phyloP scores from a whole-genome alignment of 768 basidiomycete genomes.

The Chalciporus piperatus region DNA sequence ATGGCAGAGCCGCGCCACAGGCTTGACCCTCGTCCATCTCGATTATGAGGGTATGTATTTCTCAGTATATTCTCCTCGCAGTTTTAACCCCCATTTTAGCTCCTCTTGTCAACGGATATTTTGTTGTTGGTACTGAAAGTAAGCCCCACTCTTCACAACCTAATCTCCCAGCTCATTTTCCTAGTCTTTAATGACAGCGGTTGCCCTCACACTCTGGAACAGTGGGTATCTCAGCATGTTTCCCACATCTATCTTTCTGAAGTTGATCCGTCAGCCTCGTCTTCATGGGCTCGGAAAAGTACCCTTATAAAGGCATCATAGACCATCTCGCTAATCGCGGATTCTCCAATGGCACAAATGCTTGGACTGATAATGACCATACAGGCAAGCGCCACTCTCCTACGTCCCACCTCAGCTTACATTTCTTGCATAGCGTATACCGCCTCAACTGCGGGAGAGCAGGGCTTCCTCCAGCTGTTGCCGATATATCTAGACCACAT shows the following conservation, averaged over 20 bases:
- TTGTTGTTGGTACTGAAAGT: constrained; percentile 91
- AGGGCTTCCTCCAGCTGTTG: constrained; percentile 82
- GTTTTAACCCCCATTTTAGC: constrained; percentile 42
- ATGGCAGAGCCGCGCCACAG: constrained; percentile 84
- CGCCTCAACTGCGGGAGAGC: constrained; percentile 90
- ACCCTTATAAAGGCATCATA: constrained; percentile 94
- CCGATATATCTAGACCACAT: constrained; percentile 96
- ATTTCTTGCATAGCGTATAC: constrained; percentile 65
- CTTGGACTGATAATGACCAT: constrained; percentile 96
- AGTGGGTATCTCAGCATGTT: constrained; percentile 48
- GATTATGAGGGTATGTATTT: constrained; percentile 76
- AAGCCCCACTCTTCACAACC: constrained; percentile 18
- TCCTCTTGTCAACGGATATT: constrained; percentile 88
- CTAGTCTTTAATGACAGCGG: constrained; percentile 92
- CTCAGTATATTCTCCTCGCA: constrained; percentile 1
- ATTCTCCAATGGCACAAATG: constrained; percentile 89
- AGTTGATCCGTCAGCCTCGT: constrained; percentile 54
- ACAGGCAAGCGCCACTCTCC: constrained; percentile 39
- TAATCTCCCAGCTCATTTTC: constrained; percentile 1
- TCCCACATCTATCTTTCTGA: background rate
- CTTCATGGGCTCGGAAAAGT: constrained; percentile 94
- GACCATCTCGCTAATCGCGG: constrained; percentile 94
- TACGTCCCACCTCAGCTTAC: background rate
- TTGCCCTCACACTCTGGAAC: constrained; percentile 94
- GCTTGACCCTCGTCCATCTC: constrained; percentile 86